Conservation (phyloP, 176 grass and related monocot species). For the Oryza brachyantha region DNA sequence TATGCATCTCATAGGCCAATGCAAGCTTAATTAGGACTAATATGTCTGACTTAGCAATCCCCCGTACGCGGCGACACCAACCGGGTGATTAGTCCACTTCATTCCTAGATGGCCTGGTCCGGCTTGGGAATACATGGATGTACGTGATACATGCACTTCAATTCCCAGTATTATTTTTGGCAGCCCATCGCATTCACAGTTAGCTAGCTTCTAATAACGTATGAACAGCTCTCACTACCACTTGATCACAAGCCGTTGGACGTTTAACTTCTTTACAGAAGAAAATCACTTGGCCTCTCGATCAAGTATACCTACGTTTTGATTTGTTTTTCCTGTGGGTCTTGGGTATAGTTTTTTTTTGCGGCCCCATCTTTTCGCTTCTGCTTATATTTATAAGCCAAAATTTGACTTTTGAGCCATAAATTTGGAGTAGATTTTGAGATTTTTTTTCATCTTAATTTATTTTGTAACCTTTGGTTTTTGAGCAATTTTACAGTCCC, state of each 20-base stretch:
- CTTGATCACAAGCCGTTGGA: background rate
- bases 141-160: background rate
- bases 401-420: too few species aligned
- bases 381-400: too few species aligned
- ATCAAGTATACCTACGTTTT: too few species aligned
- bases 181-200: background rate
- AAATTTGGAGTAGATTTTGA: too few species aligned
- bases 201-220: background rate
- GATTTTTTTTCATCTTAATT: too few species aligned
- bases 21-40: background rate
- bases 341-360: too few species aligned
- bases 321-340: too few species aligned
- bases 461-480: too few species aligned
- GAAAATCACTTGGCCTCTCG: background rate
- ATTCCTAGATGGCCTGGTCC: background rate
- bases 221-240: background rate
- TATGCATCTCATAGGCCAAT: background rate
- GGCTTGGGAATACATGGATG: background rate
- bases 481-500: too few species aligned
- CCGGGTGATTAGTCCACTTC: background rate
- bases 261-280: background rate
- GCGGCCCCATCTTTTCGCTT: too few species aligned
- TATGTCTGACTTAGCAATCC: background rate
- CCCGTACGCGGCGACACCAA: slow-evolving; percentile 33
- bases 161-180: slow-evolving; percentile 4